Evolutionary conservation across 345 rosid genomes (phyloP), one percentile per base, ranked within the genome.

Genomic region (Ceriops zippeliana): DNA sequence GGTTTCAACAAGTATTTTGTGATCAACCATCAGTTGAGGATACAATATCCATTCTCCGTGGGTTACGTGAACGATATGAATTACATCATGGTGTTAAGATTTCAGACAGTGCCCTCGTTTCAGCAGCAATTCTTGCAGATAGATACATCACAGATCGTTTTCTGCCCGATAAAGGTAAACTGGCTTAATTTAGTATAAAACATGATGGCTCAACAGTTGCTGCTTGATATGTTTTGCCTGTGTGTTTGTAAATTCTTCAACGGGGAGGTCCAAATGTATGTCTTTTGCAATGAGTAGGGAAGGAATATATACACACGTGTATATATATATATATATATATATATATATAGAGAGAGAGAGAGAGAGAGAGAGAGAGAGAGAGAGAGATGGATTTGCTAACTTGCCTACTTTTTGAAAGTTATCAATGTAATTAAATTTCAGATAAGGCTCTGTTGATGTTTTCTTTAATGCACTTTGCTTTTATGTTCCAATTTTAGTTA

Each of bases 1-100:
- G 99, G 79, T 95, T 91, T 78, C 99, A 95, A 57, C 99, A 95
- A 81, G 99, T 91, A 49, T 88, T 81, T 52, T 95, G 97, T 83
- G 86, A 79, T 67, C 97, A 91, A 73, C 97, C 99, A 49, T 84
- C 93, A 27, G 97, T 91, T 75, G 97, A 91, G 80, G 97, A 90
- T 73, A 86, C 99, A 49, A 82, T 95, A 72, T 91, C 97, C 26
- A 91, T 95, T 73, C 97, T 95, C 37, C 89, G 96, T 53, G 92
- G 97, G 19, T 73, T 91, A 73, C 87, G 88, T 68, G 97, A 95
- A 80, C 83, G 88, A 20, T 95, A 95, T 32, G 97, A 90, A 78
- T 78, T 95, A 61, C 96, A 91, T 76, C 98, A 95, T 63, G 97
- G 99, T 47, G 88, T 95, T 70, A 90, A 86, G 62, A 95, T 95